phyloP scores from a whole-genome alignment of 208 protist species.

The Crithidia expoeki region DNA sequence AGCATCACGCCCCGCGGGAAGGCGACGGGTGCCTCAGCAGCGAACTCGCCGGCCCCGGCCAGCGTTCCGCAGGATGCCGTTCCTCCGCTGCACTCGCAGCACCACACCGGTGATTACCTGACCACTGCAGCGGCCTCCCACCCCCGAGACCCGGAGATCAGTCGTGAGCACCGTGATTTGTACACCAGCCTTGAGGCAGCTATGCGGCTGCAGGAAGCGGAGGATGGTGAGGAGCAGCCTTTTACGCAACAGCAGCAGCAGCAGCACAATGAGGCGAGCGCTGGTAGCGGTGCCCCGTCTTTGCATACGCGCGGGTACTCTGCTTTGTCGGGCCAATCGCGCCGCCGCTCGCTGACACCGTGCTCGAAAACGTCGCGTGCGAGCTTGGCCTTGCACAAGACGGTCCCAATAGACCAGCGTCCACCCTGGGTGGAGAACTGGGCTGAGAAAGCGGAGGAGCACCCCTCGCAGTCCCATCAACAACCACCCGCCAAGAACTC shows the following conservation, averaged over 20 bases:
- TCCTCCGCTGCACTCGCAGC: background rate
- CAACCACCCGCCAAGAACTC: background rate
- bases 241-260: slow-evolving; percentile 18
- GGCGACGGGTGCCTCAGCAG: background rate
- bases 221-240: slow-evolving; percentile 10
- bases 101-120: too few species aligned
- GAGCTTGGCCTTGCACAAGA: background rate
- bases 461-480: background rate
- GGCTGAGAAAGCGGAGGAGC: background rate
- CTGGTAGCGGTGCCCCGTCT: background rate
- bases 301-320: slow-evolving; percentile 3
- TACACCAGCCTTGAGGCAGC: slow-evolving; percentile 17
- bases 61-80: too few species aligned
- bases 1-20: slow-evolving; percentile 17
- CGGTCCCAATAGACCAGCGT: slow-evolving; percentile 12
- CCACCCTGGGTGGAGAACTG: slow-evolving; percentile 29
- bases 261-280: background rate
- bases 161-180: slow-evolving; percentile 16
- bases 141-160: background rate
- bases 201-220: slow-evolving; percentile 1
- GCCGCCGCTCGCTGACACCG: slow-evolving; percentile 14
- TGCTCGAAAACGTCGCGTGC: background rate
- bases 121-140: background rate
- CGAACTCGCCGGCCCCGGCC: slow-evolving; percentile 7
- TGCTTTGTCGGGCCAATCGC: slow-evolving; percentile 5